Conservation (phyloP, 257 asterid species). For the Schizonepeta tenuifolia region DNA sequence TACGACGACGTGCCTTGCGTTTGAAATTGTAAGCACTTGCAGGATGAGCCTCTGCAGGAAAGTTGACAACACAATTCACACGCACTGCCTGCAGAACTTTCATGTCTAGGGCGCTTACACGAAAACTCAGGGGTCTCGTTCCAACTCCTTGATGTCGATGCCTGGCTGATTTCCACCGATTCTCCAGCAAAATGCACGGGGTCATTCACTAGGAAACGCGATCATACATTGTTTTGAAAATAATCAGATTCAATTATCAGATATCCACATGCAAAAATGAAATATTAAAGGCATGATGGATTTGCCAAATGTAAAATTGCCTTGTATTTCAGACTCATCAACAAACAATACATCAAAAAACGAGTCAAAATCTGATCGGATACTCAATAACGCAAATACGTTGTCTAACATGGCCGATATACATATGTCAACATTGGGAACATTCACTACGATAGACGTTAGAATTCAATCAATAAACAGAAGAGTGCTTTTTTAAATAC, state of each 20-base stretch:
- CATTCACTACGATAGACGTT: too few species aligned
- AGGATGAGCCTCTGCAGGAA: constrained; percentile 60
- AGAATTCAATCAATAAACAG: too few species aligned
- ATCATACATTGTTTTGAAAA: background rate
- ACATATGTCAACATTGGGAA: background rate
- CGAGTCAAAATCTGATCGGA: background rate
- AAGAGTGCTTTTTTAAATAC: too few species aligned
- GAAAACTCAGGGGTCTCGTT: constrained; percentile 41
- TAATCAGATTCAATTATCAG: too few species aligned
- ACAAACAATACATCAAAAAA: background rate
- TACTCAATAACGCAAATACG: background rate
- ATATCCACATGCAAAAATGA: background rate
- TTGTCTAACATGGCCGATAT: background rate
- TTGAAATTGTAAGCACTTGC: constrained; percentile 25
- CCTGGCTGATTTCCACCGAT: constrained; percentile 43
- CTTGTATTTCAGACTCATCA: background rate
- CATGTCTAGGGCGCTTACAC: constrained; percentile 63
- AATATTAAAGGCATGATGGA: background rate
- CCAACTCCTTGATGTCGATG: constrained; percentile 60
- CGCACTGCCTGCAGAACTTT: constrained; percentile 32
- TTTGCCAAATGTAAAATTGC: background rate
- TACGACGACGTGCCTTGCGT: constrained; percentile 25
- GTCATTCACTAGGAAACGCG: too few species aligned
- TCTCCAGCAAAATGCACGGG: constrained; percentile 40
- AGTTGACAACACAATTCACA: constrained; percentile 57